These are phyloP conservation scores for Hyaloscypha bicolor DNA, from an alignment of 495 filamentous ascomycete genomes.

Conservation along the genomic window DNA sequence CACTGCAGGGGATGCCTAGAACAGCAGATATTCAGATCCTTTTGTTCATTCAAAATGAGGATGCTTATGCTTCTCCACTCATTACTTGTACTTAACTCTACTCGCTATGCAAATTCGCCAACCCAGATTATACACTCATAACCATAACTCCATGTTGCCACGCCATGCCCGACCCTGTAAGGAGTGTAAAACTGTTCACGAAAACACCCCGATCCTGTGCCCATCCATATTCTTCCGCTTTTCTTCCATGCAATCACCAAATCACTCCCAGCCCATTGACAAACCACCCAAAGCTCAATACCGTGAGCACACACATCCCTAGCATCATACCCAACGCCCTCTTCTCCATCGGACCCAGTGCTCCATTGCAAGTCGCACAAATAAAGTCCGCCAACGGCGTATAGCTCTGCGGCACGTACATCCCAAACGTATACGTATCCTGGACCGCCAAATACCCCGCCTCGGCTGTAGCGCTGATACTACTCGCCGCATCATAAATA, in stretches of 20 bases:
- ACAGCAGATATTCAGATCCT: too few relatives aligned
- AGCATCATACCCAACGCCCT: slow-evolving; percentile 72
- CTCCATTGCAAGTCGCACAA: slow-evolving; percentile 73
- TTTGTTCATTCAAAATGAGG: not conserved
- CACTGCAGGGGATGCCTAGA: too few relatives aligned
- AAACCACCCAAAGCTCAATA: slow-evolving; percentile 89
- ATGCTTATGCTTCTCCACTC: slow-evolving; percentile 6
- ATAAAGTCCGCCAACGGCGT: slow-evolving; percentile 60
- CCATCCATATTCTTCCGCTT: not conserved
- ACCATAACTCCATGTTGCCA: slow-evolving; percentile 17
- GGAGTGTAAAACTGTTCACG: slow-evolving; percentile 21
- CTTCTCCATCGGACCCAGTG: slow-evolving; percentile 62
- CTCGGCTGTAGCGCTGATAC: slow-evolving; percentile 60
- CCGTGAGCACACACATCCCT: slow-evolving; percentile 73
- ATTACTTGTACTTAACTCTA: slow-evolving; percentile 16
- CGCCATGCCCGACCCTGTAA: slow-evolving; percentile 10
- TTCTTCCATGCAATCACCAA: slow-evolving; percentile 43
- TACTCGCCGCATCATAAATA: slow-evolving; percentile 73
- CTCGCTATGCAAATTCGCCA: slow-evolving; percentile 20
- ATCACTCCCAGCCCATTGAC: slow-evolving; percentile 62
- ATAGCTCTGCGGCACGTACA: slow-evolving; percentile 75
- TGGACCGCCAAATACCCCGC: slow-evolving; percentile 74
- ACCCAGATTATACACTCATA: not conserved
- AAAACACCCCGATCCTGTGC: slow-evolving; percentile 17
- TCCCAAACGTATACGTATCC: slow-evolving; percentile 69